Percentiles rank a stretch among this genome's conserved stretches.
phyloP scores from a whole-genome alignment of 2,329 filamentous ascomycete species.

The Pseudogymnoascus sp. region DNA sequence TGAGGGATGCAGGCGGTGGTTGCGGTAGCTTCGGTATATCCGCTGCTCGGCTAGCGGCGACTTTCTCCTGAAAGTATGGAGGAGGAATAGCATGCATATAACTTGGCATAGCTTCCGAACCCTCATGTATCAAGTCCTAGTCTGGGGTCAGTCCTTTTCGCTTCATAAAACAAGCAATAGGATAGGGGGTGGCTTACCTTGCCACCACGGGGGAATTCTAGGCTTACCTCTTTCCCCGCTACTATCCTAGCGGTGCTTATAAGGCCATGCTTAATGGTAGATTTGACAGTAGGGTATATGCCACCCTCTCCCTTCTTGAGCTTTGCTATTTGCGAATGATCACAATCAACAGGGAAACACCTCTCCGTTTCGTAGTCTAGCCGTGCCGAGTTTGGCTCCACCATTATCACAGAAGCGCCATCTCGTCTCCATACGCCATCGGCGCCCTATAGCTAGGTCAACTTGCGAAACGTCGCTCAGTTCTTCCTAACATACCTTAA shows the following conservation, averaged over 20 bases:
- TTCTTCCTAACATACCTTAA: constrained; percentile 9
- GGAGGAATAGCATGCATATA: neutral
- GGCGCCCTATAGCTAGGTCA: neutral
- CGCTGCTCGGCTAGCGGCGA: neutral
- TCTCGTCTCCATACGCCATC: constrained; percentile 18
- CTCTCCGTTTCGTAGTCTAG: constrained; percentile 13
- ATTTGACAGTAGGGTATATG: constrained; percentile 8
- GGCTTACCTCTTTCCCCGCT: neutral
- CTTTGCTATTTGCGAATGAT: constrained; percentile 19
- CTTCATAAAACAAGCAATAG: neutral
- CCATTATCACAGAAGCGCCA: constrained; percentile 15
- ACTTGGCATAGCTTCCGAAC: neutral
- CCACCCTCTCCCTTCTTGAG: constrained; percentile 10
- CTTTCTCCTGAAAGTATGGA: neutral
- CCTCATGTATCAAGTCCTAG: neutral
- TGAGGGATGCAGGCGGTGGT: neutral
- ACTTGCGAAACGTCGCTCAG: neutral
- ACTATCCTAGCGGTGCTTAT: constrained; percentile 5
- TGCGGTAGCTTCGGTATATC: neutral
- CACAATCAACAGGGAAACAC: constrained; percentile 12
- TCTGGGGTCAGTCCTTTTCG: neutral
- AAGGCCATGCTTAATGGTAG: neutral
- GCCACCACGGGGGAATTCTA: neutral
- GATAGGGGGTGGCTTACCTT: neutral
- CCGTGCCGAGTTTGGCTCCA: constrained; percentile 12